Conservation (phyloP, 495 filamentous ascomycete species). For the Podospora comata region DNA sequence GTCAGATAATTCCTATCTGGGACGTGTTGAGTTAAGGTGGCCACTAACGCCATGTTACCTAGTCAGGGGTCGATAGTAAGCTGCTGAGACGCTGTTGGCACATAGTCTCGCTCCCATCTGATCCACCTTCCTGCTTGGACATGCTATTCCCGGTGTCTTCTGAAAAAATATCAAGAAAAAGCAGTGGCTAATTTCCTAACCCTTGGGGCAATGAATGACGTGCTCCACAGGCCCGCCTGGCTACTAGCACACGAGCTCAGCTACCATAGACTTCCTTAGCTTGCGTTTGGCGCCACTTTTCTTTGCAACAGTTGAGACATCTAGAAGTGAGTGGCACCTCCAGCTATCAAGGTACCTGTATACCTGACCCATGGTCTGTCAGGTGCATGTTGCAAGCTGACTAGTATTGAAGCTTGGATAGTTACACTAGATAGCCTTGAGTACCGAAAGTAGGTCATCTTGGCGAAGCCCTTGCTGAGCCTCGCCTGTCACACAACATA, state of each 20-base stretch:
- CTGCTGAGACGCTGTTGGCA: neutral
- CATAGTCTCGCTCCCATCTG: neutral
- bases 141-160: neutral
- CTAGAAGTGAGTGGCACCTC: neutral
- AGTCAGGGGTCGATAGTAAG: neutral
- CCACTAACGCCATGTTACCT: neutral
- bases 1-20: neutral
- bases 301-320: neutral
- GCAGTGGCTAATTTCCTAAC: neutral
- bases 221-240: neutral
- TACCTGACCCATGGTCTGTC: too few species aligned
- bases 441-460: neutral
- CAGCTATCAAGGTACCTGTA: neutral
- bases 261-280: neutral
- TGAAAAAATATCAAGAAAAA: neutral
- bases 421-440: neutral
- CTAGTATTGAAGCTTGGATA: neutral
- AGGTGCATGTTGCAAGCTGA: too few species aligned
- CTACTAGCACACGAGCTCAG: neutral
- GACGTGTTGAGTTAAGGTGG: neutral
- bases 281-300: neutral
- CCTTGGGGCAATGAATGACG: neutral
- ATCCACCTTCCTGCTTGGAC: neutral
- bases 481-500: too few species aligned
- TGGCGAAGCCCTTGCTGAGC: too few species aligned